These are phyloP conservation scores for Trichophyton mentagrophytes DNA, from an alignment of 2,329 filamentous ascomycete species.

Conservation along the genomic window DNA sequence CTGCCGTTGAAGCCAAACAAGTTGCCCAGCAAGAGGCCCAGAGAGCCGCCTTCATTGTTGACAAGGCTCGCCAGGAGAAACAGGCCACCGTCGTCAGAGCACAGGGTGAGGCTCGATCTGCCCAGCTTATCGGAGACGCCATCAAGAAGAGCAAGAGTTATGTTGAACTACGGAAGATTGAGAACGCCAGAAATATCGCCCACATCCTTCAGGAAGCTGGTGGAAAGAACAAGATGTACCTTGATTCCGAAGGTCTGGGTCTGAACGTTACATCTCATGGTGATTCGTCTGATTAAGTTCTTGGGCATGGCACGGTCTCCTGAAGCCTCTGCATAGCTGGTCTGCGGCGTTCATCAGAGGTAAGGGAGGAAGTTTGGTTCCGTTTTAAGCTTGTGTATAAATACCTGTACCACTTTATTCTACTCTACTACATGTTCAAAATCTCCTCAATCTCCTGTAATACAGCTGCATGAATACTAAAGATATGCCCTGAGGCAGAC, in stretches of 20 bases:
- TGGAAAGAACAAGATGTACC: slow-evolving; percentile 82
- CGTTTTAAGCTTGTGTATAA: slow-evolving; percentile 1
- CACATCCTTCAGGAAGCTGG: slow-evolving; percentile 70
- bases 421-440: slow-evolving; percentile 1
- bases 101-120: slow-evolving; percentile 96
- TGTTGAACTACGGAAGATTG: slow-evolving; percentile 92
- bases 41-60: slow-evolving; percentile 90
- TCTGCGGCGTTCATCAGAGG: not conserved
- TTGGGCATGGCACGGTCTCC: not conserved
- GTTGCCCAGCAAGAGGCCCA: slow-evolving; percentile 83
- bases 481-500: not conserved
- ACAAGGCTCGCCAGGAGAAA: slow-evolving; percentile 98
- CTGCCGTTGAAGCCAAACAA: slow-evolving; percentile 57
- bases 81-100: slow-evolving; percentile 97
- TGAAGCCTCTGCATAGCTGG: not conserved
- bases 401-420: slow-evolving; percentile 2
- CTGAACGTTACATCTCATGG: slow-evolving; percentile 57
- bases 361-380: not conserved
- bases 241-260: slow-evolving; percentile 81
- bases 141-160: slow-evolving; percentile 99
- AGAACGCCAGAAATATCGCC: slow-evolving; percentile 89
- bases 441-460: not conserved
- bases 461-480: not conserved
- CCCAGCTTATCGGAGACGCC: slow-evolving; percentile 93
- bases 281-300: slow-evolving; percentile 2